Evolutionary conservation across 139 green algal genomes (phyloP).

Genomic region (Raphidocelis subcapitata): DNA sequence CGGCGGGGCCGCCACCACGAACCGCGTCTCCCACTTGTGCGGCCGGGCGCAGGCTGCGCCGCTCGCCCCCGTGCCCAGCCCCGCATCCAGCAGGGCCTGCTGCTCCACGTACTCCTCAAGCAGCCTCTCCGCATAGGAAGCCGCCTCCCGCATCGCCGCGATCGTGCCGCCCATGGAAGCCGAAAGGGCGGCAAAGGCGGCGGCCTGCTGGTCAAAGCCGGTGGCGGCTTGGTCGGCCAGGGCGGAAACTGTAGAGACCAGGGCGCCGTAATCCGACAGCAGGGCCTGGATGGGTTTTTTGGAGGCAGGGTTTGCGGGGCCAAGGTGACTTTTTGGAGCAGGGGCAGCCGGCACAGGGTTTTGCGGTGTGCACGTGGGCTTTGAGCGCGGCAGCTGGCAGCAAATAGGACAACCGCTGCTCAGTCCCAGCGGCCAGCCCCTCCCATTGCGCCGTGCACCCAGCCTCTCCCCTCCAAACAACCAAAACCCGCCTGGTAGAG

Average conservation of each 20-base stretch:
- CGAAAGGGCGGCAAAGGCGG: not conserved
- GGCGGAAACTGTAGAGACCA: not conserved
- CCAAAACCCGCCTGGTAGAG: conserved; percentile 6
- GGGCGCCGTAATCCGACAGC: not conserved
- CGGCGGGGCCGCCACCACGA: not conserved
- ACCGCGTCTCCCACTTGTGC: too few species aligned
- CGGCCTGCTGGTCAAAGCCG: conserved; percentile 5
- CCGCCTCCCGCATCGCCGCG: conserved; percentile 18
- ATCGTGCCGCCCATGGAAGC: not conserved
- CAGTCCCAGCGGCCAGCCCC: too few species aligned
- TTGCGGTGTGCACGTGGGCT: too few species aligned
- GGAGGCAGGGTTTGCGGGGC: too few species aligned
- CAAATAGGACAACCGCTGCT: too few species aligned
- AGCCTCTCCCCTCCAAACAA: too few species aligned
- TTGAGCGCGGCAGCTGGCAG: too few species aligned
- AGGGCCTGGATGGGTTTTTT: not conserved
- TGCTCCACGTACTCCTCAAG: conserved; percentile 21
- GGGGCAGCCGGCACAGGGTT: too few species aligned
- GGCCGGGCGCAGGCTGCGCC: not conserved
- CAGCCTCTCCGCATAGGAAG: not conserved
- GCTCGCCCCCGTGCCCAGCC: not conserved
- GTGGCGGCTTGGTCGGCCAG: conserved; percentile 8
- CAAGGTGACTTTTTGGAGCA: too few species aligned
- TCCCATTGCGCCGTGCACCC: too few species aligned
- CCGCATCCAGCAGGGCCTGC: conserved; percentile 16